These are phyloP conservation scores for Bondarzewia mesenterica DNA, from an alignment of 1,284 basidiomycete genomes.

Conservation along the genomic window DNA sequence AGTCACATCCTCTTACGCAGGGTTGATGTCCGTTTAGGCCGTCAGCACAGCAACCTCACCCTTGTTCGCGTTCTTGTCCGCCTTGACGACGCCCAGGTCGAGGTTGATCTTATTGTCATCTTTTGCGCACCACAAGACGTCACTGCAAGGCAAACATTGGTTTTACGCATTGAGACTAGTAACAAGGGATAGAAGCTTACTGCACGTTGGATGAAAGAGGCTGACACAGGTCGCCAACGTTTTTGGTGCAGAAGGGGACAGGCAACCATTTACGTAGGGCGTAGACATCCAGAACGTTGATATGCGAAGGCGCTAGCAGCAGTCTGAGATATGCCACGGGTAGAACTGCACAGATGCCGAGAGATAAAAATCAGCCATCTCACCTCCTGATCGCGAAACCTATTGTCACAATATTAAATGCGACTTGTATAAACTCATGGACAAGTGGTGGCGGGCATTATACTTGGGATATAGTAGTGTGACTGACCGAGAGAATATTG, in stretches of 20 bases:
- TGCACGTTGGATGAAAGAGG: constrained; percentile 80
- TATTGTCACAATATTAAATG: too few species aligned
- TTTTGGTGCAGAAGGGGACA: too few species aligned
- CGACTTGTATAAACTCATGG: too few species aligned
- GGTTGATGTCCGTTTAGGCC: constrained; percentile 69
- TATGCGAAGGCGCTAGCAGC: constrained; percentile 81
- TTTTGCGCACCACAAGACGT: constrained; percentile 58
- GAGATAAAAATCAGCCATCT: too few species aligned
- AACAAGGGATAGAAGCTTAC: constrained; percentile 47
- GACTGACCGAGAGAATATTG: too few species aligned
- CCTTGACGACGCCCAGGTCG: constrained; percentile 81
- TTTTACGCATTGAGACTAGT: too few species aligned
- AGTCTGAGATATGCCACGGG: constrained; percentile 89
- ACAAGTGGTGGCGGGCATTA: too few species aligned
- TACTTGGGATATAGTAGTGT: too few species aligned
- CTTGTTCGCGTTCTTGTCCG: constrained; percentile 73
- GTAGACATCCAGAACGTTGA: constrained; percentile 82
- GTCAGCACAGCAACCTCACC: constrained; percentile 80
- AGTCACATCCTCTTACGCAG: constrained; percentile 84
- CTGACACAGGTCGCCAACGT: too few species aligned
- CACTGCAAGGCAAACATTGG: neutral
- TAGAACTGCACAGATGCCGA: constrained; percentile 56
- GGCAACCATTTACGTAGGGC: too few species aligned
- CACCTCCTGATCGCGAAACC: too few species aligned
- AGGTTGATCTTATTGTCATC: constrained; percentile 62